These are phyloP conservation scores for Botrytis aclada DNA, from an alignment of 2,329 filamentous ascomycete genomes.

Conservation along the genomic window DNA sequence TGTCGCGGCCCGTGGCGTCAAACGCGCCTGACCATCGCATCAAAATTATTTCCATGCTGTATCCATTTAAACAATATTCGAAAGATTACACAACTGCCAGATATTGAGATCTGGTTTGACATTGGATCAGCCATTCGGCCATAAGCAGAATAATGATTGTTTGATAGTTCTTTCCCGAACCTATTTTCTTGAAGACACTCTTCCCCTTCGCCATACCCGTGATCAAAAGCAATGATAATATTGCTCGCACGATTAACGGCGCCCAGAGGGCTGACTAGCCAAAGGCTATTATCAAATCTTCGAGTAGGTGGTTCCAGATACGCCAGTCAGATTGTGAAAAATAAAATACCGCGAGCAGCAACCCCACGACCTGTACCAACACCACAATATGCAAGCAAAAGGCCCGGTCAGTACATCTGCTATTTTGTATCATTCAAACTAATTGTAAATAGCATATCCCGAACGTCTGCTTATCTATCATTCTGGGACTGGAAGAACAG, in stretches of 20 bases:
- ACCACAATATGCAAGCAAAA: conserved; percentile 19
- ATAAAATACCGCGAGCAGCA: neutral
- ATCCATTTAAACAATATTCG: neutral
- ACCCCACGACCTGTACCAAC: neutral
- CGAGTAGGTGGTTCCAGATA: neutral
- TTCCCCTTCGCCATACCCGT: neutral
- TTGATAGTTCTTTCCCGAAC: neutral
- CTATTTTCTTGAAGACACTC: neutral
- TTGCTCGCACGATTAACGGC: neutral
- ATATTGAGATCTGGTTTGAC: neutral
- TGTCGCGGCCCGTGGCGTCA: neutral
- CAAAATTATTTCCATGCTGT: conserved; percentile 2
- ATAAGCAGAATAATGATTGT: neutral
- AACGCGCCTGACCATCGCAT: neutral
- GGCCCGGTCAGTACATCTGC: neutral
- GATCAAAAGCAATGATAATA: conserved; percentile 1
- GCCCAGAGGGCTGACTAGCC: neutral
- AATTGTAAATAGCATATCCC: conserved; percentile 46
- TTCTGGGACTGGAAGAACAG: conserved; percentile 63
- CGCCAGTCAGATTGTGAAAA: neutral
- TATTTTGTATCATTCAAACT: neutral
- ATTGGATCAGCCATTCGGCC: neutral
- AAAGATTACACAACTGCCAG: neutral
- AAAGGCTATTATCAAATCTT: neutral
- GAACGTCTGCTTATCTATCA: conserved; percentile 70